Conservation (phyloP, 176 grass and related monocot species). For the Carex pumila region DNA sequence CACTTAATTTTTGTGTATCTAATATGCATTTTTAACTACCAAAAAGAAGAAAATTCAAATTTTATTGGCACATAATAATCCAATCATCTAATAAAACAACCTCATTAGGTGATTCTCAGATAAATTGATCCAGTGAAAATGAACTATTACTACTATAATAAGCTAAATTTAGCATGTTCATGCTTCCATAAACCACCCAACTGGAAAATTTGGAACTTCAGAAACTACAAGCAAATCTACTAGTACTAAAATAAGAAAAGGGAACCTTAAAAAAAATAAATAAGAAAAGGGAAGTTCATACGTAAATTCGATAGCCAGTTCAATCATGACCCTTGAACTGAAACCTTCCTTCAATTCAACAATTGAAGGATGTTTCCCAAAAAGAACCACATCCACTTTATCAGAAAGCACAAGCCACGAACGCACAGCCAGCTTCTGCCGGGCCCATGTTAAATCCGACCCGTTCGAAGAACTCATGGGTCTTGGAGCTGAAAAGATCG, state of each 20-base stretch:
- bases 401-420: constrained; percentile 72
- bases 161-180: neutral
- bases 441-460: constrained; percentile 3
- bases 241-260: neutral
- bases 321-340: constrained; percentile 44
- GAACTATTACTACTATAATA: neutral
- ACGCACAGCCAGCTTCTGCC: constrained; percentile 66
- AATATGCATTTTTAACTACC: neutral
- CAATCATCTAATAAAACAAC: neutral
- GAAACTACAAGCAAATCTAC: neutral
- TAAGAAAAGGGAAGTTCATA: constrained; percentile 19
- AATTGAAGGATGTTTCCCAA: constrained; percentile 33
- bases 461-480: constrained; percentile 16
- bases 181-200: neutral
- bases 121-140: neutral
- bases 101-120: neutral
- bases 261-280: too few species aligned
- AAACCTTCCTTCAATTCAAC: constrained; percentile 22
- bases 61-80: neutral
- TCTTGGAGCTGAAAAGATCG: constrained; percentile 46
- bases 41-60: neutral
- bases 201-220: neutral
- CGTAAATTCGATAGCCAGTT: constrained; percentile 54
- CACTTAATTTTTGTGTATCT: neutral
- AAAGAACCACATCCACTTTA: constrained; percentile 56